A percentile compares a stretch with the other conserved stretches of the same genome.
Evolutionary conservation across 768 basidiomycete genomes (phyloP).

Genomic region (Nevesoporus exiguus): DNA sequence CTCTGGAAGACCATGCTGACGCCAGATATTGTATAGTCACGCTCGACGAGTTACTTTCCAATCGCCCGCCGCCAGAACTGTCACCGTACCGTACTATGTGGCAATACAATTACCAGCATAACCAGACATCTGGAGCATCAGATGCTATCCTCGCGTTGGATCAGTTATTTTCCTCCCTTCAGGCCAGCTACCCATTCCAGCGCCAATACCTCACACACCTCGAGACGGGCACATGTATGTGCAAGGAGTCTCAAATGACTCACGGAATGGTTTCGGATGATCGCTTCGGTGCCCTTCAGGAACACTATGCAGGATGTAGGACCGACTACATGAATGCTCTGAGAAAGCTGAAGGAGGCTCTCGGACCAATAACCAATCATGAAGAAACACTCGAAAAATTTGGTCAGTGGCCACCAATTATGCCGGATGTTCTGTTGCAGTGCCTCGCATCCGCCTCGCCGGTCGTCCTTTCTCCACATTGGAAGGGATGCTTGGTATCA

Average conservation of each 20-base stretch:
- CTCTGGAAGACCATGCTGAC: background rate
- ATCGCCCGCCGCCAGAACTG: background rate
- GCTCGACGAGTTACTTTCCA: background rate
- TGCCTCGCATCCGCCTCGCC: background rate
- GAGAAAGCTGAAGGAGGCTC: background rate
- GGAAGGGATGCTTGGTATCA: conserved; percentile 27
- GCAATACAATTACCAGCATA: background rate
- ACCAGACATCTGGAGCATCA: background rate
- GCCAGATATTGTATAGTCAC: background rate
- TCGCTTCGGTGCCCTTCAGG: background rate
- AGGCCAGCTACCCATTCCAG: background rate
- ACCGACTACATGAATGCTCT: background rate
- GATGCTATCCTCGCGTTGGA: background rate
- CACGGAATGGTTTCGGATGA: too few relatives aligned
- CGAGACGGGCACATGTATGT: background rate
- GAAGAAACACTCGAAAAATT: background rate
- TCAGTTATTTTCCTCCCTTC: background rate
- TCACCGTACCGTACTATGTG: background rate
- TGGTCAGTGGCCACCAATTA: background rate
- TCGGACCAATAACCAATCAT: background rate
- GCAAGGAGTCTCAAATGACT: background rate
- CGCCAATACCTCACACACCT: background rate
- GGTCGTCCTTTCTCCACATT: conserved; percentile 11
- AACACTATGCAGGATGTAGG: background rate
- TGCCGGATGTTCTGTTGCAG: background rate